Base-by-base conservation (phyloP, 371 early-diverging fungal species). In the Haplosporangium sp. region DNA sequence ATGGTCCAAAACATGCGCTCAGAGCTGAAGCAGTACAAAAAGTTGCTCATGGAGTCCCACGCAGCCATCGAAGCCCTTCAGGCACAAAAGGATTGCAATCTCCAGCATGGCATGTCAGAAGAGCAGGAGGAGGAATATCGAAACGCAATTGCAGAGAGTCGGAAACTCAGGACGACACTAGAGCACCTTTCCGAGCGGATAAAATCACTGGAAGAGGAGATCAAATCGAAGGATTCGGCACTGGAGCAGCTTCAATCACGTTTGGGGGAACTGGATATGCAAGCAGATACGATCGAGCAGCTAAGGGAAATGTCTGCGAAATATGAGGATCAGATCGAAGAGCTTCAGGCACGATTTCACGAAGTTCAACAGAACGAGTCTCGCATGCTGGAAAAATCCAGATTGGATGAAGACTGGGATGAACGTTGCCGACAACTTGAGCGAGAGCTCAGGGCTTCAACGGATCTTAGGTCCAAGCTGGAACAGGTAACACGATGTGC, bases 41-140 rank as follows among this genome's bases (percentile, higher is more conserved):
- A 80, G 9, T 81, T 86, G 46, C 81, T 88, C 37, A 37, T 71
- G 40, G 88, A 87, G 11, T 69, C 85, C 2, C 81, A 83, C 53
- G 71, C 69, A 38, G 86, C 85, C 13, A 81, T 89, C 29, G 83
- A 84, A 40, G 80, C 81, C 1, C 62, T 90, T 14, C 82, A 85
- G 54, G 53, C 53, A 10, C 83, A 84, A 62, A 82, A 82, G 60
- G 66, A 65, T 20, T 90, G 87, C 58, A 69, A 85, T 5, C 74
- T 81, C n/a, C 81, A 67, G 6, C 87, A 88, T 59, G 88, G 89
- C 29, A 89, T 88, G 85, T 71, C 87, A 4, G 68, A 76, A 16
- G 82, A 82, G 37, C 86, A 90, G 62, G 73, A 85, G 47, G 73
- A 65, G 8, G 83, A 86, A 46, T 86, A 83, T 18, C 73, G 85